Base-by-base conservation (phyloP, 768 basidiomycete genomes). In the Lactarius evosmus region DNA sequence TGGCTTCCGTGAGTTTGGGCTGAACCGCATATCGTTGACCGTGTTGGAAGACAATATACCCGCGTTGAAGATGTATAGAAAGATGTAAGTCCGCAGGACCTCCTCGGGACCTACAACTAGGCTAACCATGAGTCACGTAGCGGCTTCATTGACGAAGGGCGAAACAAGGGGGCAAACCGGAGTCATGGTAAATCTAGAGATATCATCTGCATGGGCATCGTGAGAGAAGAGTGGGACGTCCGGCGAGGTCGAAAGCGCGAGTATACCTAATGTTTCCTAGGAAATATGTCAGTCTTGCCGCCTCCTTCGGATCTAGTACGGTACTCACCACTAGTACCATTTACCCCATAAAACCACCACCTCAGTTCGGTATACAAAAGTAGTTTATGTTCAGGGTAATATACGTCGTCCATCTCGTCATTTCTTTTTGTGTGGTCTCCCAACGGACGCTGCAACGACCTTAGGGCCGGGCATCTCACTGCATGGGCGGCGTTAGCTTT, bases 1-100 rank as follows among this genome's bases (percentile, higher is more conserved):
- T 60, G 72, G 73, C 27, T 82, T 82, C 33, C 61, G 73, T 46
- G 74, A 74, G 69, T 67, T 82, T 54, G 74, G 70, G 30, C 59
- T 80, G 66, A 77, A 79, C 49, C 76, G 79, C 16, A 62, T 82
- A 61, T 76, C 79, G 33, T 69, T 82, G 57, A 71, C 68, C 1
- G 78, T 79, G 50, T 70, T 76, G 53, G 75, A 75, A 32, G 72
- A 67, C 17, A 82, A 82, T 50, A 71, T 65, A 50, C 68, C 75
- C 25, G 80, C 79, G 5, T 63, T 78, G 29, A 68, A 70, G 56
- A 70, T 81, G 14, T 81, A 81, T 50, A 73, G 75, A 63, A 78
- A 76, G 64, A 69, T 77, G 81, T 81, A 66, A 73, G 80, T 73
- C 1, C 2, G 2, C 11, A 38, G 16, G 16, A 14, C 19, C 29